phyloP scores from a whole-genome alignment of 306 rosid species.

The Cyclanthera cordifolia region DNA sequence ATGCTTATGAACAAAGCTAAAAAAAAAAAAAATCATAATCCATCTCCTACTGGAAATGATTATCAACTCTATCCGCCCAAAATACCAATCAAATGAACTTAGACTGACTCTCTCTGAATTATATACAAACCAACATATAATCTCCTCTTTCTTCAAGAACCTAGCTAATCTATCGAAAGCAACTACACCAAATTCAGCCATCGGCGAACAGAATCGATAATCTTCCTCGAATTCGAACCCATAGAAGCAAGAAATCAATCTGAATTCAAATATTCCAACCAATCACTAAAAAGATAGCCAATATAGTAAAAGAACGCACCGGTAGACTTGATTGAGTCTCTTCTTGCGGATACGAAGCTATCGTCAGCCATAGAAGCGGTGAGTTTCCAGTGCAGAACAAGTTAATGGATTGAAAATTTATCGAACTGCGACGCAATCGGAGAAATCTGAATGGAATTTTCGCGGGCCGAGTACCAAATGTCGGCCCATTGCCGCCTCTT shows the following conservation, averaged over 20 bases:
- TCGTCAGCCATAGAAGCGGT: constrained; percentile 57
- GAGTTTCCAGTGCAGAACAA: not conserved
- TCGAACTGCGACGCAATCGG: not conserved
- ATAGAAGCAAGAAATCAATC: not conserved
- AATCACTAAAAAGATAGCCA: not conserved
- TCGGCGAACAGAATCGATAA: not conserved
- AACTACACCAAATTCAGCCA: not conserved
- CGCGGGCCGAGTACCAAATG: constrained; percentile 4
- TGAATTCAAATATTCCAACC: not conserved
- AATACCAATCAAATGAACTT: too few relatives aligned
- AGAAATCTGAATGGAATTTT: not conserved
- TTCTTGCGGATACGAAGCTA: constrained; percentile 28
- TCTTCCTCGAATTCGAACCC: not conserved
- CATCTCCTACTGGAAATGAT: not conserved
- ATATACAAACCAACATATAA: not conserved
- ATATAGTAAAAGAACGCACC: constrained; percentile 28
- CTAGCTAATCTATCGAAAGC: not conserved
- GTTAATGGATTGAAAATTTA: not conserved
- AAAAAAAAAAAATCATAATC: not conserved
- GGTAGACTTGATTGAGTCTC: constrained; percentile 71
- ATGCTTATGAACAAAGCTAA: not conserved
- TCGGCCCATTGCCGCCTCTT: not conserved
- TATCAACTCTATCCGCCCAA: not conserved
- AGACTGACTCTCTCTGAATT: not conserved
- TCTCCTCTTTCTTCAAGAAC: not conserved